Percentiles rank a stretch among this genome's conserved stretches.
Evolutionary conservation across 805 yeast species (phyloP).

Genomic region (Diddensiella caesifluorescens): DNA sequence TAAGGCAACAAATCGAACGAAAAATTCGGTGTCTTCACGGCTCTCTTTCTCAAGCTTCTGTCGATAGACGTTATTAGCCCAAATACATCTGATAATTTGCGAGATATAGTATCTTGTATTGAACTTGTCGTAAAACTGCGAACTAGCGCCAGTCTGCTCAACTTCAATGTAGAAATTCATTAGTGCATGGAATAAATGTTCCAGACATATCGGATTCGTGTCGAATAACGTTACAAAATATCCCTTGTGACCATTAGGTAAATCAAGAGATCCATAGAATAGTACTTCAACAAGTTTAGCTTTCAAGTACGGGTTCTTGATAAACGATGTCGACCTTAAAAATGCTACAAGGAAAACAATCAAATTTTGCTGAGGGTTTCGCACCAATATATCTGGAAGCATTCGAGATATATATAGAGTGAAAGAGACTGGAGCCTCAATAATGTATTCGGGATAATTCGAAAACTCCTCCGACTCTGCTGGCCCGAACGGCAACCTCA

Average conservation of each 20-base stretch:
- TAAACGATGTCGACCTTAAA: constrained; percentile 56
- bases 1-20: constrained; percentile 87
- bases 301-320: constrained; percentile 92
- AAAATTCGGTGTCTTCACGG: constrained; percentile 66
- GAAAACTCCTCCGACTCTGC: constrained; percentile 42
- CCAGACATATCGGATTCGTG: constrained; percentile 53
- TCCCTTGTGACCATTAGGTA: constrained; percentile 43
- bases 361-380: constrained; percentile 32
- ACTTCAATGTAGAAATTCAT: constrained; percentile 90
- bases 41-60: constrained; percentile 66
- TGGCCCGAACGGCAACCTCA: constrained; percentile 14
- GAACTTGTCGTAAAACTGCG: constrained; percentile 95
- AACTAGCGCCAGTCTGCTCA: constrained; percentile 91
- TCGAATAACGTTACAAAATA: constrained; percentile 64
- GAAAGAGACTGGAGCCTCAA: constrained; percentile 73
- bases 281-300: constrained; percentile 76
- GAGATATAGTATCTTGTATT: constrained; percentile 85
- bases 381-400: constrained; percentile 52
- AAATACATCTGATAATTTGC: constrained; percentile 71
- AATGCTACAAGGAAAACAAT: constrained; percentile 72
- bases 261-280: constrained; percentile 58
- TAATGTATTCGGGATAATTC: constrained; percentile 75
- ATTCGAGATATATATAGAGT: constrained; percentile 46
- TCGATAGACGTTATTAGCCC: constrained; percentile 68
- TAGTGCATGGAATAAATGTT: constrained; percentile 72